These are phyloP conservation scores for Colletotrichum cereale DNA, from an alignment of 2,329 filamentous ascomycete genomes.

Conservation along the genomic window DNA sequence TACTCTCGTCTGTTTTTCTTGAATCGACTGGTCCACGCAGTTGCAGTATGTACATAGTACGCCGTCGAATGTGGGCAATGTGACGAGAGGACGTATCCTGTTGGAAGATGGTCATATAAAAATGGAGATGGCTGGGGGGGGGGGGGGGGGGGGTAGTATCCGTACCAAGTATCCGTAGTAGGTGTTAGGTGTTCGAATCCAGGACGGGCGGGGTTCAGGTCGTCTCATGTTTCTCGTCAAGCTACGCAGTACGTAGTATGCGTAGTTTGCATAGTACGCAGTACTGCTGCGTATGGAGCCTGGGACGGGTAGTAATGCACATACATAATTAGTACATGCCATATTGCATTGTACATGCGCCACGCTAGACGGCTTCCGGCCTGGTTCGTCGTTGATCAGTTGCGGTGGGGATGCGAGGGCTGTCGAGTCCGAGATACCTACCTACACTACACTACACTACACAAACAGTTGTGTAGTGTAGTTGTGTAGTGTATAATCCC, in stretches of 20 bases:
- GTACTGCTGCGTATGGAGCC: no score
- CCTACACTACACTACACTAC: no score
- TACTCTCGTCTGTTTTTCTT: background rate
- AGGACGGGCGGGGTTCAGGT: background rate
- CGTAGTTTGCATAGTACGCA: background rate
- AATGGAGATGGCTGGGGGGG: conserved; percentile 24
- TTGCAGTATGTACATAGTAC: no score
- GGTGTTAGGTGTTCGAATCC: background rate
- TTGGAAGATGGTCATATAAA: background rate
- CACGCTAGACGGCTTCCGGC: conserved; percentile 24
- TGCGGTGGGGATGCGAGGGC: conserved; percentile 11
- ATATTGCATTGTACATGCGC: background rate
- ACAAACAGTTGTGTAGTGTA: background rate
- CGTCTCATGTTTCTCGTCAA: background rate
- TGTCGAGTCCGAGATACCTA: background rate
- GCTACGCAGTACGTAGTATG: background rate
- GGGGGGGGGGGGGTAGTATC: no score
- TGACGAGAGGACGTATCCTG: background rate
- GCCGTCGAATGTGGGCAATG: background rate
- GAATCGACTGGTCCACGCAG: background rate
- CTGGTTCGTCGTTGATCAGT: conserved; percentile 27
- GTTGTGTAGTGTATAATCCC: no score
- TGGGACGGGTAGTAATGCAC: background rate
- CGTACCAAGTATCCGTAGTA: background rate
- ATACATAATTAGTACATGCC: background rate